Evolutionary conservation across 306 rosid species (phyloP), one percentile per base, ranked within the genome.

Genomic region (Coriaria nepalensis): DNA sequence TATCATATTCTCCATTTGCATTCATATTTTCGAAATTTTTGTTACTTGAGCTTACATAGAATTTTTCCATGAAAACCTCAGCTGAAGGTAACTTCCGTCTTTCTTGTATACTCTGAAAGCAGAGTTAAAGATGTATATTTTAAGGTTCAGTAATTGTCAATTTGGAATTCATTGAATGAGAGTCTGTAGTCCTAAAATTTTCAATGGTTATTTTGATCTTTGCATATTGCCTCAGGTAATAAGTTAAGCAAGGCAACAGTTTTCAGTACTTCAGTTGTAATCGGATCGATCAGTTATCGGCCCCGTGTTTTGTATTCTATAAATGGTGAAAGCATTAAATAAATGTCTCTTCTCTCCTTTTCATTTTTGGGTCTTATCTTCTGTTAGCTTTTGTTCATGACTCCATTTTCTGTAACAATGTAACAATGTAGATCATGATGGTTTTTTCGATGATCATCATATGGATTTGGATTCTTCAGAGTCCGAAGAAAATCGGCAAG

Each of bases 311-410:
- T 69, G 49, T 66, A 78, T 65, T 72, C 87, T 66, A 68, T 78
- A 72, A 84, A 85, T 47, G 93, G 95, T 78, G 58, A 85, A 87
- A 41, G 47, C 53, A 58, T 54, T 29, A 57, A n/a, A n/a, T n/a
- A n/a, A n/a, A n/a, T n/a, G n/a, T n/a, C n/a, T n/a, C n/a, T n/a
- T n/a, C n/a, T n/a, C n/a, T n/a, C n/a, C n/a, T n/a, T n/a, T n/a
- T n/a, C n/a, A n/a, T n/a, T n/a, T n/a, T n/a, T n/a, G n/a, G n/a
- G n/a, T n/a, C 38, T 38, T 59, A 32, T 2, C 15, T 47, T 40
- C 13, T 13, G 37, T 8, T 6, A 0, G 12, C 6, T 35, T 52
- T 38, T n/a, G 38, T 9, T 52, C 8, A 11, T 50, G 0, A 7
- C n/a, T 14, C 33, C 33, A 14, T 6, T 49, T 33, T 12, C 8